Base-by-base conservation (phyloP, 768 basidiomycete genomes). In the Leccinum sublutescens region DNA sequence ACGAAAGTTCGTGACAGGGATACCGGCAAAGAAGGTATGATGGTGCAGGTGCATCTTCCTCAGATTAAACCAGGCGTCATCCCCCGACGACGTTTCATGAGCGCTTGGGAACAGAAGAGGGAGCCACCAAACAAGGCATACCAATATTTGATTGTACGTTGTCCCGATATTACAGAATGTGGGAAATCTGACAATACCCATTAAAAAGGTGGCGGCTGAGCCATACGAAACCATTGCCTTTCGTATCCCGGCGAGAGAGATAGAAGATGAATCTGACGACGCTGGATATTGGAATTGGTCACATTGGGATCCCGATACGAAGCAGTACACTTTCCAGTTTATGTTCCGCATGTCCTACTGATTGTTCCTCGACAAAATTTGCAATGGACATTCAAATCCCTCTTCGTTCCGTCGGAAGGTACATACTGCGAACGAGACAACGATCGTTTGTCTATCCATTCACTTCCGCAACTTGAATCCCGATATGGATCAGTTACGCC, bases 181-280 rank as follows among this genome's bases (percentile, higher is more conserved):
- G 14, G 50, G 54, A 76, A 74, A 38, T 0, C 78, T 64, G 72
- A 80, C 45, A 31, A 7, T 33, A 2, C 29, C 57, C 57, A 59
- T 56, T 56, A 51, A 63, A 43, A 61, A 98, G 96, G 93, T 98
- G 60, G 97, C 96, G 17, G 95, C 97, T n/a, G 97, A 98, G 68
- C 95, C 96, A 5, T 99, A 98, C 71, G 97, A 99, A 76, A 98
- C 95, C 4, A 94, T 99, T 65, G 93, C 95, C n/a, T 98, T 98
- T 81, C 92, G 95, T 17, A 94, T 99, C 68, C 97, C 96, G 50
- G 91, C 97, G 25, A 86, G 93, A 53, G 95, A 98, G 75, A 95
- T 99, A 61, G 95, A 98, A 75, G 93, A 96, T 67, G 93, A 94
- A 68, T 84, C 91, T 50, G 89, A 93, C 60, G 93, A 95, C 66